Evolutionary conservation across 352 stramenopile species (phyloP), one percentile per base, ranked within the genome.

Genomic region (Phytophthora pistaciae): DNA sequence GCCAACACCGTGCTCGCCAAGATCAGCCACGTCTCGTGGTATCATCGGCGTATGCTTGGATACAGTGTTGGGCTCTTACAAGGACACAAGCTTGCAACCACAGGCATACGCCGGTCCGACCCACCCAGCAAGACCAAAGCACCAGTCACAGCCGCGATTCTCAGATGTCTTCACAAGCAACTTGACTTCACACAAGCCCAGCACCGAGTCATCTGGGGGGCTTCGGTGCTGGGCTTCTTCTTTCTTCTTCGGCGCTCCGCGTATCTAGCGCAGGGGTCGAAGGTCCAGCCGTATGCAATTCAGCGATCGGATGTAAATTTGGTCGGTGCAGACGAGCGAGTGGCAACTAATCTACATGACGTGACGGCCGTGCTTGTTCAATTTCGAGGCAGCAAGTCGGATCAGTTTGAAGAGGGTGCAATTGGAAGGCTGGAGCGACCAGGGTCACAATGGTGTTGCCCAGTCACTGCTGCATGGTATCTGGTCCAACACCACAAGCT

Each of bases 131-230:
- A 50, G 18, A 13, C 55, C 31, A 58, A 58, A 9, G 16, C 25
- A 25, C 29, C 25, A 21, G 16, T 58, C 13, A 58, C 52, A 23
- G 10, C 16, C 25, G 25, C 10, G 11, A 18, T 44, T 18, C 38
- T 44, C 38, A 44, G 10, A 58, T 13, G 14, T 16, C 29, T 63
- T 16, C 56, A 63, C 21, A 16, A 44, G 40, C 11, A 21, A 10
- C 40, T 63, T 40, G 36, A 63, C 29, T 54, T 63, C 38, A n/a
- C 38, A 27, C 1, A 13, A 54, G 16, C 25, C 23, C 56, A 55
- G 56, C 20, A 63, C 38, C 56, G 56, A 54, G 23, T 63, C 40
- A 29, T 63, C n/a, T 60, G 38, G 36, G 38, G 56, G 38, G 33
- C 31, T 36, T 27, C 36, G 20, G 56, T 48, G 36, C 38, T 44